Base-by-base conservation (phyloP, 2,329 filamentous ascomycete genomes). In the Colletotrichum horii region DNA sequence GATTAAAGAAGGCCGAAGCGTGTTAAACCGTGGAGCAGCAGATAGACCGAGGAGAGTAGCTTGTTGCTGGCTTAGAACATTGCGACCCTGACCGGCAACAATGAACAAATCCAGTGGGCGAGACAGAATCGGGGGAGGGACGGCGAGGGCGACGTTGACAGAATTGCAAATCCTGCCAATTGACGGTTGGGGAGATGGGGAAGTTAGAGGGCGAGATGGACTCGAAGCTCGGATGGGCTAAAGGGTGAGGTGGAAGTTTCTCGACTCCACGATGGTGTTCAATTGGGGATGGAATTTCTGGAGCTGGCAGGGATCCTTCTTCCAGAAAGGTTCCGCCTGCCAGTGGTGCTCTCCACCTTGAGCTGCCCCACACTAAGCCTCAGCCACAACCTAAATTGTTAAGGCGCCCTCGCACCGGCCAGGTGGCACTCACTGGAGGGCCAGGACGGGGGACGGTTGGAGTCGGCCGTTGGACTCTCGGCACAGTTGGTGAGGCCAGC, bases 221-320 rank as follows among this genome's bases (percentile, higher is more conserved):
- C 38, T 55, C 60, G 68, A 76, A 81, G 78, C 79, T 76, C 79
- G 76, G 77, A 76, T 71, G 70, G 80, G 78, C 80, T 84, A 80
- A 69, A 85, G 81, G 83, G 82, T 85, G 83, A 86, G 81, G 84
- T 85, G 83, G 84, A 85, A 85, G 84, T 82, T 85, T 84, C 80
- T 82, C 82, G 78, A 82, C 81, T 80, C 80, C 79, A 82, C 78
- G 79, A 72, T 79, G 74, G 38, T 73, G 78, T 75, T 78, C 78
- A 73, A 79, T 71, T 77, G 62, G 70, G 52, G 32, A 70, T 67
- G 75, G 77, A 77, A 70, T 75, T 76, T 75, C 62, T 76, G 70
- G 32, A 52, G 24, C 34, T 14, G 64, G 48, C 74, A 76, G 66
- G 74, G 74, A 62, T 76, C 32, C 74, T 66, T 61, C 65, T 67